Evolutionary conservation across 2,329 filamentous ascomycete species (phyloP).

Genomic region (Apiospora pterosperma): DNA sequence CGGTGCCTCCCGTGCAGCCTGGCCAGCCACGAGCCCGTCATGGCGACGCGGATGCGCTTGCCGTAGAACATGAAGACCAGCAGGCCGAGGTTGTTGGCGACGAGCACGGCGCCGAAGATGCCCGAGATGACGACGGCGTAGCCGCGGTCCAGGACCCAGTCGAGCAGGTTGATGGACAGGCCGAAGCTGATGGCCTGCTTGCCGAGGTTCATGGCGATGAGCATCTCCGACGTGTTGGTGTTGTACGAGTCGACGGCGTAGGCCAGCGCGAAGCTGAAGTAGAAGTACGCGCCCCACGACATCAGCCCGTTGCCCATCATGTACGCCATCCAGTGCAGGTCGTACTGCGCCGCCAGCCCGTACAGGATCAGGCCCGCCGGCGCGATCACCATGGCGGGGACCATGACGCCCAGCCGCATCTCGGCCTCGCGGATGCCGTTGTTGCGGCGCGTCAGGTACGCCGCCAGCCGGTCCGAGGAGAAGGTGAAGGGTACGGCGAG

Average conservation of each 20-base stretch:
- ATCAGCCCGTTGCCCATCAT: conserved; percentile 47
- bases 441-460: conserved; percentile 34
- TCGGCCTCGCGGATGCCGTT: conserved; percentile 40
- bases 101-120: conserved; percentile 44
- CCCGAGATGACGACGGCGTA: conserved; percentile 50
- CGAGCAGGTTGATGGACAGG: conserved; percentile 45
- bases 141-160: conserved; percentile 47
- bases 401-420: conserved; percentile 35
- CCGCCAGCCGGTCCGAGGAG: conserved; percentile 34
- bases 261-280: conserved; percentile 55
- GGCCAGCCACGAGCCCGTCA: conserved; percentile 44
- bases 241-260: conserved; percentile 60
- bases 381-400: conserved; percentile 29
- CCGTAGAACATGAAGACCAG: conserved; percentile 48
- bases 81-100: conserved; percentile 45
- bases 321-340: conserved; percentile 43
- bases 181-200: conserved; percentile 55
- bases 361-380: conserved; percentile 36
- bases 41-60: conserved; percentile 44
- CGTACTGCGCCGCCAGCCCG: conserved; percentile 29
- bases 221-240: conserved; percentile 58
- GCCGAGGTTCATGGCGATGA: conserved; percentile 57
- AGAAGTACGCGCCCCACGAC: conserved; percentile 50
- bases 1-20: conserved; percentile 34
- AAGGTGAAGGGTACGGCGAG: conserved; percentile 34